Evolutionary conservation across 2,329 filamentous ascomycete genomes (phyloP).

Genomic region (Fusarium sp.): DNA sequence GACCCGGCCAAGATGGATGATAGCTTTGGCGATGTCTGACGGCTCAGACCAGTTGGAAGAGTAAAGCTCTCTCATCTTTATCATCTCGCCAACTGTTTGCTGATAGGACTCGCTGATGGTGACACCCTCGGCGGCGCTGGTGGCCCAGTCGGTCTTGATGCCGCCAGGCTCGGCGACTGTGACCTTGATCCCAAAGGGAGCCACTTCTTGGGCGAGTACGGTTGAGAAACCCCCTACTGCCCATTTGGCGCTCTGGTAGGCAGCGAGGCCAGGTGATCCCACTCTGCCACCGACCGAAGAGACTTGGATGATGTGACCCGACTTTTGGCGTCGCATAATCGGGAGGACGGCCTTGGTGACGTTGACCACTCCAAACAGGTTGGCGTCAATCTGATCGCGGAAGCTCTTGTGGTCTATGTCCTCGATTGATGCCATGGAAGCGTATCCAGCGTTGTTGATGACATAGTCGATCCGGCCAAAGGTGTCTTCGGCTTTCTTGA

Average conservation of each 20-base stretch:
- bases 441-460: slow-evolving; percentile 72
- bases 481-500: slow-evolving; percentile 52
- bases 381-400: slow-evolving; percentile 67
- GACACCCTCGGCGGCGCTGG: slow-evolving; percentile 41
- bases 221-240: slow-evolving; percentile 54
- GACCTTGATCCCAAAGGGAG: slow-evolving; percentile 53
- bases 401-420: slow-evolving; percentile 61
- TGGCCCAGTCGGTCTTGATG: slow-evolving; percentile 56
- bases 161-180: slow-evolving; percentile 56
- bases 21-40: slow-evolving; percentile 44
- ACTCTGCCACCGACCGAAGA: slow-evolving; percentile 53
- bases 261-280: slow-evolving; percentile 48
- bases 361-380: slow-evolving; percentile 68
- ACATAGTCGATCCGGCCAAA: slow-evolving; percentile 70
- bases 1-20: slow-evolving; percentile 43
- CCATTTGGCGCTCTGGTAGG: slow-evolving; percentile 56
- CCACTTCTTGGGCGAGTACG: slow-evolving; percentile 50
- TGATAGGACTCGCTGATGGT: slow-evolving; percentile 51
- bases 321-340: slow-evolving; percentile 47
- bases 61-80: slow-evolving; percentile 5
- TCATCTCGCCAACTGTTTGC: slow-evolving; percentile 49
- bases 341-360: slow-evolving; percentile 60
- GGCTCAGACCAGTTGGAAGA: slow-evolving; percentile 21
- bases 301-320: slow-evolving; percentile 54
- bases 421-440: slow-evolving; percentile 65